These are phyloP conservation scores for Leucoagaricus sp. DNA, from an alignment of 1,284 basidiomycete genomes.

Conservation along the genomic window DNA sequence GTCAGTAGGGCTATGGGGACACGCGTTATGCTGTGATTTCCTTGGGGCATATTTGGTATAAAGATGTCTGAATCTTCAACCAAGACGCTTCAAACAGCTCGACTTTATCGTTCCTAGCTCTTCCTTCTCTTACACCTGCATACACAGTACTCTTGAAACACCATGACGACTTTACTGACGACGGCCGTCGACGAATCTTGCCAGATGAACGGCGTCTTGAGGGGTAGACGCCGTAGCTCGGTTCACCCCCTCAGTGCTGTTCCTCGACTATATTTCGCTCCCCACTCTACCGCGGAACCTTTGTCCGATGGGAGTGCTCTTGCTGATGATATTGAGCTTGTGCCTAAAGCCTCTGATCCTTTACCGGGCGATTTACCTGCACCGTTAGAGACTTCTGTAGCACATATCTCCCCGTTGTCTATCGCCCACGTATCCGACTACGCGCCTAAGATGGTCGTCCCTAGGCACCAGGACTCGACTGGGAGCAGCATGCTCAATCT, in stretches of 20 bases:
- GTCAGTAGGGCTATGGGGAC: neutral
- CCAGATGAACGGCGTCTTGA: slow-evolving; percentile 23
- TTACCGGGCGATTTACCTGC: neutral
- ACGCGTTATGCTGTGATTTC: neutral
- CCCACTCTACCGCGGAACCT: neutral
- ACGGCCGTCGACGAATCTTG: slow-evolving; percentile 33
- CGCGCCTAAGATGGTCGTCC: slow-evolving; percentile 23
- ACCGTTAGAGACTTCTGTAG: neutral
- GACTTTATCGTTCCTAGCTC: neutral
- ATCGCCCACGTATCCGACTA: slow-evolving; percentile 33
- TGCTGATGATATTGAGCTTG: slow-evolving; percentile 25
- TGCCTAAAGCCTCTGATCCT: neutral
- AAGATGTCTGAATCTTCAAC: neutral
- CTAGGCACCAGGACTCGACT: slow-evolving; percentile 24
- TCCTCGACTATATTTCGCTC: slow-evolving; percentile 22
- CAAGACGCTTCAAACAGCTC: neutral
- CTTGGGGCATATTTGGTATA: neutral
- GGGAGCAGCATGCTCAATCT: neutral
- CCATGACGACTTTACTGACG: slow-evolving; percentile 33
- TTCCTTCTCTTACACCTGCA: neutral
- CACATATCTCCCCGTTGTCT: slow-evolving; percentile 22
- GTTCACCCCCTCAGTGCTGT: slow-evolving; percentile 26
- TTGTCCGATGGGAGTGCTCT: slow-evolving; percentile 24
- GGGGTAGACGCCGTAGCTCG: slow-evolving; percentile 35
- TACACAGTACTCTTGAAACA: neutral